Conservation (phyloP, 352 stramenopile species). For the Phytophthora meadii region DNA sequence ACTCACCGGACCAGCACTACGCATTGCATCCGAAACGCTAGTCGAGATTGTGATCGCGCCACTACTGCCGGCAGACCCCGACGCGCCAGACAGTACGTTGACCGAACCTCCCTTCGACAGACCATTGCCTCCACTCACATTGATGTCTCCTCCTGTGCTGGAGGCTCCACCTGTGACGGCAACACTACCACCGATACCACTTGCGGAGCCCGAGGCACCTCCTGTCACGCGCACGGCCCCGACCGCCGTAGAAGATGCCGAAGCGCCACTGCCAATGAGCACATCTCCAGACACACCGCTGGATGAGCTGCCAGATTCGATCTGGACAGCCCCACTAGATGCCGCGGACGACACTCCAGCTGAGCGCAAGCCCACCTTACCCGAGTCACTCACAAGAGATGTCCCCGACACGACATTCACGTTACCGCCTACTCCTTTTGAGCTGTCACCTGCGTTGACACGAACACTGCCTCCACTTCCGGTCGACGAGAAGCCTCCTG, state of each 20-base stretch:
- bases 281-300: constrained; percentile 19
- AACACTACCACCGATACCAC: constrained; percentile 20
- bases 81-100: constrained; percentile 15
- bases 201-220: constrained; percentile 15
- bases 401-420: constrained; percentile 26
- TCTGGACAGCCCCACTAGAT: constrained; percentile 27
- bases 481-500: constrained; percentile 22
- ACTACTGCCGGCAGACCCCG: not conserved
- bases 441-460: constrained; percentile 16
- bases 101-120: constrained; percentile 40
- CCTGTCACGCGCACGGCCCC: constrained; percentile 15
- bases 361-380: constrained; percentile 22
- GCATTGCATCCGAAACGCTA: constrained; percentile 23
- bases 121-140: constrained; percentile 21
- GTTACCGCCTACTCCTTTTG: constrained; percentile 15
- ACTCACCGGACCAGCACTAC: constrained; percentile 24
- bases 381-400: constrained; percentile 17
- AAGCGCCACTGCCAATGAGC: constrained; percentile 22
- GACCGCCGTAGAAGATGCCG: constrained; percentile 16
- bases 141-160: constrained; percentile 26
- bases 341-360: constrained; percentile 17
- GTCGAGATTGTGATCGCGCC: not conserved
- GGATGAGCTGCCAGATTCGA: constrained; percentile 21
- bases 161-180: constrained; percentile 16
- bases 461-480: constrained; percentile 19